Evolutionary conservation across 2,329 filamentous ascomycete genomes (phyloP), one percentile per base, ranked within the genome.

Genomic region (Sclerotinia sclerotiorum): DNA sequence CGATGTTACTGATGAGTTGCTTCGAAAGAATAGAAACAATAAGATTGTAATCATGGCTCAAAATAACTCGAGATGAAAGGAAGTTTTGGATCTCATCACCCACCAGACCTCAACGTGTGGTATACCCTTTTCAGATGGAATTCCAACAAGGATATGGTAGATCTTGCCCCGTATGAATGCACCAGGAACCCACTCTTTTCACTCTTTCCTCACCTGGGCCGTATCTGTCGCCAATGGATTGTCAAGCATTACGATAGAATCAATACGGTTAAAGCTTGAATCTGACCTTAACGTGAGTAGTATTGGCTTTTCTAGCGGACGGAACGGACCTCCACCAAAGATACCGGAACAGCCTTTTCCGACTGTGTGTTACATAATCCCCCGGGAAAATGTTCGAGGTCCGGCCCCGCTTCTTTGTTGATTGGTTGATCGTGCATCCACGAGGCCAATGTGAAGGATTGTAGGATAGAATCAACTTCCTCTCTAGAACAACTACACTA

Each of bases 71-170:
- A 35, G 11, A 19, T 13, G 39, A 42, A 42, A 42, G 39, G 42
- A 46, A 65, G 51, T 44, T 44, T n/a, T 39, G 21, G 24, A 46
- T 19, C 32, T 44, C 24, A 52, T 19, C n/a, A 44, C n/a, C 35
- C n/a, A n/a, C n/a, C n/a, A n/a, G n/a, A n/a, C n/a, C n/a, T n/a
- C 35, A 57, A 46, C 39, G 39, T 46, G 35, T 46, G 19, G 29
- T 3, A 65, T 46, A 57, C 61, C 32, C 10, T 21, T 42, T 64
- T 64, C n/a, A 21, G 48, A 55, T 55, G 49, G 42, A n/a, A 6
- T 42, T 21, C 39, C 24, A 24, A 61, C n/a, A 35, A 58, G 55
- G 55, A 42, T 58, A 27, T 27, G 13, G 21, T 49, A 32, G 58
- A 61, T 49, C 58, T 49, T 49, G 11, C 13, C 7, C 35, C 13